phyloP scores from a whole-genome alignment of 2,329 filamentous ascomycete species.

The Phaeosphaeriaceae sp. region DNA sequence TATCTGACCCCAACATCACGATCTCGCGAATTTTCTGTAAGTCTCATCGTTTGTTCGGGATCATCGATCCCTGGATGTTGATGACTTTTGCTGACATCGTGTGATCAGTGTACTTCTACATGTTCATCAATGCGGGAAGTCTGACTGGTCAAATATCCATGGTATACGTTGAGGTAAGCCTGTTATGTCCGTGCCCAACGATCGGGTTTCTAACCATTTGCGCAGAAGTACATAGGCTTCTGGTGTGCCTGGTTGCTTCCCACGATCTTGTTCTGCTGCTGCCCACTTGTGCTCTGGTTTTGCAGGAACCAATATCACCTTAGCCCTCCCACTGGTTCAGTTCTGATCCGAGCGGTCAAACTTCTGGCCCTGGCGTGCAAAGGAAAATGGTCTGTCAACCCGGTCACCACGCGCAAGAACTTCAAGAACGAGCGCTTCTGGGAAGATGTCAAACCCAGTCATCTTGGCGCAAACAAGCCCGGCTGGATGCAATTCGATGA shows the following conservation, averaged over 20 bases:
- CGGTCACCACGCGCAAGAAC: constrained; percentile 64
- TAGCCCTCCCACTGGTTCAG: constrained; percentile 73
- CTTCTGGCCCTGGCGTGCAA: constrained; percentile 69
- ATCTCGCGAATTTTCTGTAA: constrained; percentile 69
- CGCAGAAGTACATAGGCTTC: constrained; percentile 62
- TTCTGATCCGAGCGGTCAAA: constrained; percentile 70
- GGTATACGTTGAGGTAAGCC: constrained; percentile 69
- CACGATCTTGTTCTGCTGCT: constrained; percentile 68
- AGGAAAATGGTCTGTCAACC: constrained; percentile 68
- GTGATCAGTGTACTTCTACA: constrained; percentile 47
- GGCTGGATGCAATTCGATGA: constrained; percentile 84
- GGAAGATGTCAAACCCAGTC: constrained; percentile 72
- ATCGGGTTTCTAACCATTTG: too few relatives aligned
- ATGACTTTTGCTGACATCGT: too few relatives aligned
- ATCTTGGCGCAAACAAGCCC: constrained; percentile 64
- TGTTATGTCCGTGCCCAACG: too few relatives aligned
- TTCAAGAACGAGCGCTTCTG: constrained; percentile 67
- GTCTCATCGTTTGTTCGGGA: too few relatives aligned
- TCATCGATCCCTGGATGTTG: too few relatives aligned
- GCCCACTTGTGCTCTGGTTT: constrained; percentile 66
- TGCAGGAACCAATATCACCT: constrained; percentile 68
- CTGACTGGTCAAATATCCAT: constrained; percentile 72
- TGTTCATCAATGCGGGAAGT: constrained; percentile 69
- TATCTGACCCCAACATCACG: constrained; percentile 73
- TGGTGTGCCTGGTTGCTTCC: constrained; percentile 75